Conservation (phyloP, 768 basidiomycete genomes). For the Tricholoma sp. region DNA sequence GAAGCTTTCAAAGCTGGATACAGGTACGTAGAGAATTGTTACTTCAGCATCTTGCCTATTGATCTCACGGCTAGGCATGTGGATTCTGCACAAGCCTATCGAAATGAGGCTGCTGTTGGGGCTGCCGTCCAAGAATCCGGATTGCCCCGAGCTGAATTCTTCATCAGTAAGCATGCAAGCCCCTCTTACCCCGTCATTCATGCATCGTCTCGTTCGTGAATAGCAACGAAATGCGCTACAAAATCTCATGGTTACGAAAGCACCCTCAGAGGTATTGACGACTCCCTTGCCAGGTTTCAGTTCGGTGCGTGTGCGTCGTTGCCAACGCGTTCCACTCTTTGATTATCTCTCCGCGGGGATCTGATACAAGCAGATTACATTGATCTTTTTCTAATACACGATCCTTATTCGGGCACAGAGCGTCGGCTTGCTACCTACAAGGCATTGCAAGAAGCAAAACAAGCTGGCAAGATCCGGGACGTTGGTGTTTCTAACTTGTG, state of each 20-base stretch:
- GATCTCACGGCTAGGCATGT: slow-evolving; percentile 44
- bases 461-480: slow-evolving; percentile 58
- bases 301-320: slow-evolving; percentile 44
- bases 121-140: slow-evolving; percentile 53
- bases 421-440: slow-evolving; percentile 67
- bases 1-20: slow-evolving; percentile 68
- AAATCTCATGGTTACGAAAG: slow-evolving; percentile 59
- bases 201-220: slow-evolving; percentile 1
- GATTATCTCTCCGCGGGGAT: neutral
- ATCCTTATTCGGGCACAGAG: slow-evolving; percentile 58
- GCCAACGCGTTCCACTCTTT: neutral
- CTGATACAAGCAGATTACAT: slow-evolving; percentile 26
- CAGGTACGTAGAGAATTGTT: slow-evolving; percentile 28
- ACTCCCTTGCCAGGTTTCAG: slow-evolving; percentile 52
- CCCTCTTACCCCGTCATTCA: neutral
- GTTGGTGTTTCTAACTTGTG: slow-evolving; percentile 88
- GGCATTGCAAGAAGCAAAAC: slow-evolving; percentile 58
- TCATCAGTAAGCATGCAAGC: slow-evolving; percentile 48
- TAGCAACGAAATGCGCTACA: slow-evolving; percentile 63
- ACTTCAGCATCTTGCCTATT: neutral
- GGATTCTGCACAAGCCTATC: slow-evolving; percentile 68
- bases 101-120: slow-evolving; percentile 59
- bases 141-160: slow-evolving; percentile 53
- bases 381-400: slow-evolving; percentile 78
- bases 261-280: slow-evolving; percentile 53